Evolutionary conservation across 495 filamentous ascomycete genomes (phyloP).

Genomic region (Glutinoglossum americanum): DNA sequence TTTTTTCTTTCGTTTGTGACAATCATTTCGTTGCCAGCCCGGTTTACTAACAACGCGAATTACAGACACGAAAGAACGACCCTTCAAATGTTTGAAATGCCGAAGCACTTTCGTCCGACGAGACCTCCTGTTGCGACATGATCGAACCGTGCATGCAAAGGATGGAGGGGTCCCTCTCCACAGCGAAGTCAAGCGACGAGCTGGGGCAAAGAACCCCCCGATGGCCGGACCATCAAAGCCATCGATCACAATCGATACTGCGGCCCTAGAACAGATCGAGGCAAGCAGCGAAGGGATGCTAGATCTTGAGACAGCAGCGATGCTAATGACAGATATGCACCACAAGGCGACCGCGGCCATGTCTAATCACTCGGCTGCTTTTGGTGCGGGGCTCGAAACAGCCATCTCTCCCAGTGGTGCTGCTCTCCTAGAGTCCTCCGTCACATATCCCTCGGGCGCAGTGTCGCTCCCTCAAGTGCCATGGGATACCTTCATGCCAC

Average conservation of each 20-base stretch:
- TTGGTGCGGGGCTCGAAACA: slow-evolving; percentile 35
- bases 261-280: slow-evolving; percentile 84
- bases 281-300: slow-evolving; percentile 86
- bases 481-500: slow-evolving; percentile 65
- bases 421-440: slow-evolving; percentile 18
- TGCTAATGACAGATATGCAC: slow-evolving; percentile 97
- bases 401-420: slow-evolving; percentile 46
- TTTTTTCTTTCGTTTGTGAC: not conserved
- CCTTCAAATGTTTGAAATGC: slow-evolving; percentile 96
- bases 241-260: slow-evolving; percentile 64
- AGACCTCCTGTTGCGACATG: slow-evolving; percentile 88
- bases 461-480: slow-evolving; percentile 71
- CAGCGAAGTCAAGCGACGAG: slow-evolving; percentile 80
- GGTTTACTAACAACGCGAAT: slow-evolving; percentile 8
- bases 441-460: slow-evolving; percentile 44
- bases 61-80: slow-evolving; percentile 92
- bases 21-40: not conserved
- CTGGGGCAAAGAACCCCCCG: slow-evolving; percentile 44
- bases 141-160: slow-evolving; percentile 95
- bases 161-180: slow-evolving; percentile 90
- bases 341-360: slow-evolving; percentile 83
- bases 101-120: slow-evolving; percentile 95
- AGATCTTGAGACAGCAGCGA: slow-evolving; percentile 93
- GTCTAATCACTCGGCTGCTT: slow-evolving; percentile 48
- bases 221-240: slow-evolving; percentile 52